Evolutionary conservation across 306 rosid species (phyloP), one percentile per base, ranked within the genome.

Genomic region (Ziziphus jujuba): DNA sequence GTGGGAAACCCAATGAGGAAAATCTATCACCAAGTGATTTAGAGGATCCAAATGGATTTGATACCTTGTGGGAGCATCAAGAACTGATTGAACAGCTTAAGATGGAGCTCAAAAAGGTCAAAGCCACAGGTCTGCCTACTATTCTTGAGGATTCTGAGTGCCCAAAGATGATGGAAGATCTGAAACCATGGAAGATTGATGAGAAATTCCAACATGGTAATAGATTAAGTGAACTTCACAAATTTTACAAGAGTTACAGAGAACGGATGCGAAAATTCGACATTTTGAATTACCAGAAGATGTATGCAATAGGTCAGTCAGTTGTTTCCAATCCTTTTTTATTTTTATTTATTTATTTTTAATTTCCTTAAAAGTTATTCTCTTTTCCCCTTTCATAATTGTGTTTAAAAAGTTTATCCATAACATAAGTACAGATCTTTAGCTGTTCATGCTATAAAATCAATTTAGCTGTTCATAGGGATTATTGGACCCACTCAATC

Each of bases 101-200:
- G 70, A 87, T 85, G 89, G 99, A 95, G 72, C 70, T 95, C 79
- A 90, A 85, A 74, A 95, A 83, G 77, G 99, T 87, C 9, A 83
- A 79, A 62, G 99, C 90, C 47, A 87, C 84, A 4, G 97, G 97
- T 33, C 68, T 95, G 35, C 95, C 97, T 7, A 95, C 97, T 51
- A 95, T 95, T 49, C 81, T 87, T 38, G 99, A 95, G 75, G 96
- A 95, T 66, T 87, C 99, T 5, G 95, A 95, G 84, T 85, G 77
- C 36, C 97, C 99, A 8, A 85, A 83, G 78, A 77, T 84, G 23
- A 71, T 85, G 85, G 97, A 77, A 34, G 92, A 90, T 65, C 72
- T 95, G 84, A 90, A 85, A 63, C 97, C 99, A 75, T 93, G 96
- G 99, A 93, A 88, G 62, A 93, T 95, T 49, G 99, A 90, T 40